These are phyloP conservation scores for Gracilaria domingensis DNA, from an alignment of 23 red algal genomes.

Conservation along the genomic window DNA sequence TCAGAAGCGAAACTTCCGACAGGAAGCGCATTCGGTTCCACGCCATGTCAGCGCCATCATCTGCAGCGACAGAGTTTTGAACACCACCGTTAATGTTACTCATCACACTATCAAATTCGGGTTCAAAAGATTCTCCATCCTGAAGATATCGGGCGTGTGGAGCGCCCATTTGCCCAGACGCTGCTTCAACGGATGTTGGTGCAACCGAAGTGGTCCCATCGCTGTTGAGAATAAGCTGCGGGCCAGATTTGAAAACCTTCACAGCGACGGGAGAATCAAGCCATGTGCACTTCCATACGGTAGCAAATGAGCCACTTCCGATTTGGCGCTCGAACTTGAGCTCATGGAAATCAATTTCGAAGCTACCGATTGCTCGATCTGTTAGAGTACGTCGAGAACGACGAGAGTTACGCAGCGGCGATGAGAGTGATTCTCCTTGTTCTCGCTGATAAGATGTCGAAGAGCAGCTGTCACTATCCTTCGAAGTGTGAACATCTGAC, in stretches of 20 bases:
- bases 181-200: background rate
- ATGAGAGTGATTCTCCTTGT: background rate
- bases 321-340: slow-evolving; percentile 63
- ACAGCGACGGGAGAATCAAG: slow-evolving; percentile 97
- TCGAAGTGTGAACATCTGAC: background rate
- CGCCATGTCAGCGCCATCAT: slow-evolving; percentile 47
- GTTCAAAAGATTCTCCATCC: slow-evolving; percentile 67
- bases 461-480: slow-evolving; percentile 5
- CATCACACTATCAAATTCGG: slow-evolving; percentile 69
- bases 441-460: background rate
- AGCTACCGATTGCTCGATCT: slow-evolving; percentile 59
- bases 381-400: slow-evolving; percentile 50
- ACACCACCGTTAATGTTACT: slow-evolving; percentile 3
- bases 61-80: background rate
- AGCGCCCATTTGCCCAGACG: background rate
- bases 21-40: slow-evolving; percentile 75
- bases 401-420: background rate
- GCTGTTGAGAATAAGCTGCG: slow-evolving; percentile 44
- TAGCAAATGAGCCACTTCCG: slow-evolving; percentile 90
- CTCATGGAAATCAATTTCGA: slow-evolving; percentile 66
- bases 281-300: slow-evolving; percentile 97
- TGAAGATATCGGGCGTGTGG: background rate
- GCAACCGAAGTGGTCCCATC: slow-evolving; percentile 10
- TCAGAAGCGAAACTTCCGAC: slow-evolving; percentile 88
- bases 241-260: slow-evolving; percentile 86